phyloP scores from a whole-genome alignment of 1,139 yeast species.

The Meyerozyma elateridarum region DNA sequence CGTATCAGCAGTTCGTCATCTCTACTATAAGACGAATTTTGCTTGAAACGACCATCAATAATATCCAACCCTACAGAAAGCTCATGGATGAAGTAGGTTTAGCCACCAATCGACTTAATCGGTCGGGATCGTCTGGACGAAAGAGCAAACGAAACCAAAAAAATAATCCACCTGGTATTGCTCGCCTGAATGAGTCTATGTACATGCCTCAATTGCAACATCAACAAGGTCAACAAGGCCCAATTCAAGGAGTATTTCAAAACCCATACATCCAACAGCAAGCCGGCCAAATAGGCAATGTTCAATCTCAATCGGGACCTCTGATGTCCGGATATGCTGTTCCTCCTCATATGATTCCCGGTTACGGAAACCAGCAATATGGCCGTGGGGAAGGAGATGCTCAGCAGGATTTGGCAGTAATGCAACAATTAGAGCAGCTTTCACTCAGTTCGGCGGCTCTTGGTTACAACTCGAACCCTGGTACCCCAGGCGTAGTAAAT shows the following conservation, averaged over 20 bases:
- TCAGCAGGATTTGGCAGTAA: constrained; percentile 32
- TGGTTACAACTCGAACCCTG: constrained; percentile 46
- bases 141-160: no score
- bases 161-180: no score
- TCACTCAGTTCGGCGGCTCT: constrained; percentile 47
- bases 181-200: no score
- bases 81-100: constrained; percentile 92
- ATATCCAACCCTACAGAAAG: constrained; percentile 75
- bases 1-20: constrained; percentile 53
- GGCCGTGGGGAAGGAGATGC: no score
- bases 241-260: no score
- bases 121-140: constrained; percentile 18
- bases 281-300: no score
- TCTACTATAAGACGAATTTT: constrained; percentile 59
- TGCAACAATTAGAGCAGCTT: constrained; percentile 48
- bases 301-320: no score
- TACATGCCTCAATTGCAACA: constrained; percentile 8
- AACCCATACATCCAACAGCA: no score
- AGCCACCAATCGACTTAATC: constrained; percentile 31
- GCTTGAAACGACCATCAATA: constrained; percentile 49
- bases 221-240: constrained; percentile 14
- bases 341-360: no score
- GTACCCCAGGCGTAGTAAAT: constrained; percentile 18
- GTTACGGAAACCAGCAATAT: no score
- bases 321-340: no score